These are phyloP conservation scores for Elaeis guineensis DNA, from an alignment of 176 grass and related monocot genomes.

Conservation along the genomic window DNA sequence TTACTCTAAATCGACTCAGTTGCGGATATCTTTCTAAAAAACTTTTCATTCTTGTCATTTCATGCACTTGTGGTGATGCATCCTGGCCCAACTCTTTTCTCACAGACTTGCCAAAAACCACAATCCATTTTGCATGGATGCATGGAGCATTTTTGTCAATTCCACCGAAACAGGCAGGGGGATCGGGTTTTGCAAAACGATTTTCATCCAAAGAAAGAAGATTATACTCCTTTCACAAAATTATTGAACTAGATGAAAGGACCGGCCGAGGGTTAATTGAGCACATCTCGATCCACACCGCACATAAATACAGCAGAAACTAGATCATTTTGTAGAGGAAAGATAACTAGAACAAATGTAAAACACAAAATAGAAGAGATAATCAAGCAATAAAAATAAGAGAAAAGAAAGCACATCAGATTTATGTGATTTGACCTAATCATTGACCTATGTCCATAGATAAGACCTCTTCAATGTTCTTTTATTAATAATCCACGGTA, in stretches of 20 bases:
- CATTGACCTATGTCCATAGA: no score
- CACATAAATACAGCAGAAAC: no score
- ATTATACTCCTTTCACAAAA: constrained; percentile 50
- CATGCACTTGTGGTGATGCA: constrained; percentile 30
- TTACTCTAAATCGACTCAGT: constrained; percentile 86
- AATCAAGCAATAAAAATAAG: no score
- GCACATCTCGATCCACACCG: no score
- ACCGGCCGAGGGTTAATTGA: no score
- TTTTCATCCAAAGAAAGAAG: constrained; percentile 66
- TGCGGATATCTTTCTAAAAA: constrained; percentile 53
- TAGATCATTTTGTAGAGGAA: no score
- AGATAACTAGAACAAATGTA: no score
- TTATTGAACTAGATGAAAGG: constrained; percentile 36
- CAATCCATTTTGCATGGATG: constrained; percentile 87
- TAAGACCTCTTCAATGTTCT: no score
- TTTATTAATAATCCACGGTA: no score
- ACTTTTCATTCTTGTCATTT: constrained; percentile 71
- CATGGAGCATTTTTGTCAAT: constrained; percentile 28
- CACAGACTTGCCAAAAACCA: constrained; percentile 71
- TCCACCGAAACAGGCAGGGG: constrained; percentile 4
- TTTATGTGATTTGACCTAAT: no score
- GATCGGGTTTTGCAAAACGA: constrained; percentile 35
- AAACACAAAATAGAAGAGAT: no score
- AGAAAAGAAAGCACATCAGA: no score
- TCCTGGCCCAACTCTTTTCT: constrained; percentile 52